These are phyloP conservation scores for Metschnikowia chrysomelidarum DNA, from an alignment of 805 yeast genomes.

Conservation along the genomic window DNA sequence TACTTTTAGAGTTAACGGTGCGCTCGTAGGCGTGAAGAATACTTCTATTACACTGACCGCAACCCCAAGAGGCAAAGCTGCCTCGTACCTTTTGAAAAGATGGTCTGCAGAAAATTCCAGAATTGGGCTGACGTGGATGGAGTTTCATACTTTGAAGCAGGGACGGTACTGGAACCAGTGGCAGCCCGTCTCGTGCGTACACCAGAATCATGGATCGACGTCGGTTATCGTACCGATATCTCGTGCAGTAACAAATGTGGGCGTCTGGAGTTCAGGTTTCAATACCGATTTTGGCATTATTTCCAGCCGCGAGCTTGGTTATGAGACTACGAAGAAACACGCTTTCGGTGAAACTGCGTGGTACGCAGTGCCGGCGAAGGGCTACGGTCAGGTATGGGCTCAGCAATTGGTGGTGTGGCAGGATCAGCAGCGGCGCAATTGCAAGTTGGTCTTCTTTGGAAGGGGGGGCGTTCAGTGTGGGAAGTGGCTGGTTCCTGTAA, in stretches of 20 bases:
- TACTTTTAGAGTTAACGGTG: too few relatives aligned
- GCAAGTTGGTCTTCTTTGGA: slow-evolving; percentile 1
- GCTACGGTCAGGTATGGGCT: slow-evolving; percentile 7
- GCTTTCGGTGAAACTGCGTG: background rate
- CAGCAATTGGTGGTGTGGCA: slow-evolving; percentile 8
- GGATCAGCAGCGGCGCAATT: slow-evolving; percentile 2
- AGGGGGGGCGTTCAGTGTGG: slow-evolving; percentile 3
- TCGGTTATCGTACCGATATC: background rate
- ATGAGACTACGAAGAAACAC: background rate
- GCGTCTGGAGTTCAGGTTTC: slow-evolving; percentile 1
- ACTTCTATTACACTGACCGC: too few relatives aligned
- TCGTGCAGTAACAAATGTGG: background rate
- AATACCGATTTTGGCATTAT: background rate
- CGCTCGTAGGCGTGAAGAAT: too few relatives aligned
- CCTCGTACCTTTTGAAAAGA: background rate
- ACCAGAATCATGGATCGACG: background rate
- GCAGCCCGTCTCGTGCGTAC: slow-evolving; percentile 4
- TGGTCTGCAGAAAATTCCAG: background rate
- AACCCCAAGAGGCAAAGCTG: too few relatives aligned
- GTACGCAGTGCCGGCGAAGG: slow-evolving; percentile 4
- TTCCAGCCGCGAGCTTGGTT: background rate
- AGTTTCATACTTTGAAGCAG: slow-evolving; percentile 1
- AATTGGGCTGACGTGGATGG: slow-evolving; percentile 1
- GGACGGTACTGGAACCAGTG: background rate
- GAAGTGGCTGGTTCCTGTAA: slow-evolving; percentile 2